Conservation (phyloP, 2,329 filamentous ascomycete species). For the Ceratocystiopsis minuta region DNA sequence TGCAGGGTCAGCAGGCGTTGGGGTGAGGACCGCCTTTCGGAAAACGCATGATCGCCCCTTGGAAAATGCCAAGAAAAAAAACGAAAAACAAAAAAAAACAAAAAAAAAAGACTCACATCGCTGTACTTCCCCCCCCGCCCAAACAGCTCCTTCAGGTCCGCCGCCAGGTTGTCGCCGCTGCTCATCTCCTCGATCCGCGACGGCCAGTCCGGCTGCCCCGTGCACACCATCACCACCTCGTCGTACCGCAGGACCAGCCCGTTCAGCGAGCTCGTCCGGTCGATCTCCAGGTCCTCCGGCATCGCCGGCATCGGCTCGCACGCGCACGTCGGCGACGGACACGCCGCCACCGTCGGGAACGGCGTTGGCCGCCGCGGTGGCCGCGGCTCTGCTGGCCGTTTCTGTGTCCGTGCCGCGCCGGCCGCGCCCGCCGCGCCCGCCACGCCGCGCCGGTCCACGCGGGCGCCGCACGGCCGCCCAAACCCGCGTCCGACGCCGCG, state of each 20-base stretch:
- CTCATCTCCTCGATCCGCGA: slow-evolving; percentile 74
- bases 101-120: slow-evolving; percentile 33
- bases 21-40: too few relatives aligned
- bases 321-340: slow-evolving; percentile 58
- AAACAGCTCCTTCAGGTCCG: slow-evolving; percentile 52
- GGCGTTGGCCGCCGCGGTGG: slow-evolving; percentile 9
- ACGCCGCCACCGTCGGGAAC: slow-evolving; percentile 33
- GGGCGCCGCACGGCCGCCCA: too few relatives aligned
- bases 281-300: slow-evolving; percentile 55
- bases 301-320: slow-evolving; percentile 50
- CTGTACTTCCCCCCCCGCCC: slow-evolving; percentile 47
- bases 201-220: slow-evolving; percentile 62
- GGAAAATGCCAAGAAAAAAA: too few relatives aligned
- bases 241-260: slow-evolving; percentile 63
- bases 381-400: too few relatives aligned
- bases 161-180: slow-evolving; percentile 44
- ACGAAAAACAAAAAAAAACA: neutral
- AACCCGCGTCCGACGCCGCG: too few relatives aligned
- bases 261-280: slow-evolving; percentile 49
- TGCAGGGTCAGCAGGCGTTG: slow-evolving; percentile 6
- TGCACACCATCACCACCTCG: slow-evolving; percentile 71
- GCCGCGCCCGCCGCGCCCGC: too few relatives aligned
- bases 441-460: too few relatives aligned
- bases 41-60: too few relatives aligned
- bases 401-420: too few relatives aligned